These are phyloP conservation scores for Cladosporium velox DNA, from an alignment of 2,329 filamentous ascomycete species.

Conservation along the genomic window DNA sequence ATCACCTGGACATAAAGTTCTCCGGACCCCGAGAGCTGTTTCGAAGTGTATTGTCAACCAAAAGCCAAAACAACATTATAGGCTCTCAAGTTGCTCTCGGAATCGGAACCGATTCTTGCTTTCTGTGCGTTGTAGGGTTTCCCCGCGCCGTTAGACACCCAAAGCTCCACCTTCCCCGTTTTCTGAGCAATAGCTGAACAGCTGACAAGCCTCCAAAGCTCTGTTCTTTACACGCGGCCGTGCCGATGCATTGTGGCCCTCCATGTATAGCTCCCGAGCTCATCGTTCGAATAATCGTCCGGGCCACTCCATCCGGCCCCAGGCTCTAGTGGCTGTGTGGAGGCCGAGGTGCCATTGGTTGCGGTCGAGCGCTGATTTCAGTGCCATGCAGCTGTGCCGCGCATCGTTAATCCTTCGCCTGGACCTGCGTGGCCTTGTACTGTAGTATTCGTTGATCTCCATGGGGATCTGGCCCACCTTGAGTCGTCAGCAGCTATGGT, in stretches of 20 bases:
- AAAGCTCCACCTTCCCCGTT: conserved; percentile 10
- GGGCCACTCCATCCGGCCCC: background rate
- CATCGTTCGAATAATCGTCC: background rate
- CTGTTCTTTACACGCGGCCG: background rate
- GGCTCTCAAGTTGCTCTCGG: background rate
- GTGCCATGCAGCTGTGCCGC: conserved; percentile 1
- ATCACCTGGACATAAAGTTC: background rate
- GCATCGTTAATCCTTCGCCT: conserved; percentile 12
- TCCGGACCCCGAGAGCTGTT: background rate
- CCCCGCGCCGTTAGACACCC: background rate
- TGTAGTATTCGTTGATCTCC: background rate
- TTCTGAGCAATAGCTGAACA: background rate
- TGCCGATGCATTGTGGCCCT: background rate
- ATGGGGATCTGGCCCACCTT: background rate
- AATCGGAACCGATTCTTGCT: background rate
- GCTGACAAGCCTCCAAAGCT: background rate
- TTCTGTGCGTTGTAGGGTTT: background rate
- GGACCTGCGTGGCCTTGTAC: background rate
- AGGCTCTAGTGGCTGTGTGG: conserved; percentile 9
- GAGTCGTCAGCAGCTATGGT: background rate
- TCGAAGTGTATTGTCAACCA: background rate
- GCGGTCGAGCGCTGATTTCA: conserved; percentile 14
- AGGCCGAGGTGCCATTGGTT: conserved; percentile 1
- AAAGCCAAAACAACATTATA: conserved; percentile 7
- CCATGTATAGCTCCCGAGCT: background rate